phyloP scores from a whole-genome alignment of 2,329 filamentous ascomycete species.

The Fusarium luffae region DNA sequence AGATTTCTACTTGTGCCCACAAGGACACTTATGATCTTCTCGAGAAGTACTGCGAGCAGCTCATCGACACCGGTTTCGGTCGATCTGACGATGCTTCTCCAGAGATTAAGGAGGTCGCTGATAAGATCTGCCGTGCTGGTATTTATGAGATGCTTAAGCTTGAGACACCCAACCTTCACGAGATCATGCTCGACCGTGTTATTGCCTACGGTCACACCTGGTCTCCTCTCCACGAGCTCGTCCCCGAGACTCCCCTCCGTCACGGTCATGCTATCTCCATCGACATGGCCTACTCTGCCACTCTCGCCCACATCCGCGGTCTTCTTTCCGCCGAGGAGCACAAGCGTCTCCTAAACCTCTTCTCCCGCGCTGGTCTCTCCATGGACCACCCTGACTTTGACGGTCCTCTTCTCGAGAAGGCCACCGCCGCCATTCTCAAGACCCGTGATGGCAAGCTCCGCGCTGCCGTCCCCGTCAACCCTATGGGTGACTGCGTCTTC shows the following conservation, averaged over 20 bases:
- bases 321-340: constrained; percentile 71
- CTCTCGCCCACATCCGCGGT: constrained; percentile 71
- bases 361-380: constrained; percentile 75
- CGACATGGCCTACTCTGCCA: constrained; percentile 80
- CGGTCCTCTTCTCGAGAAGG: constrained; percentile 71
- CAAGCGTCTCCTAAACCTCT: constrained; percentile 70
- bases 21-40: constrained; percentile 73
- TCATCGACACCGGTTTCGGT: constrained; percentile 74
- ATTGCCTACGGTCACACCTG: constrained; percentile 82
- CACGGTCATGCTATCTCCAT: constrained; percentile 81
- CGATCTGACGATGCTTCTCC: constrained; percentile 65
- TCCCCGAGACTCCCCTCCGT: constrained; percentile 74
- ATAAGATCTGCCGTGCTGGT: constrained; percentile 74
- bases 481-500: constrained; percentile 74
- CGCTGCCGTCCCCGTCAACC: constrained; percentile 72
- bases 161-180: constrained; percentile 78
- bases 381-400: constrained; percentile 78
- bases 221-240: constrained; percentile 77
- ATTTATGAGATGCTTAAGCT: constrained; percentile 80
- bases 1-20: constrained; percentile 78
- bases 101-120: constrained; percentile 70
- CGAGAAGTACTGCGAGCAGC: constrained; percentile 74
- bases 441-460: constrained; percentile 76
- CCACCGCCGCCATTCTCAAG: constrained; percentile 75
- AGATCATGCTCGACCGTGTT: constrained; percentile 77